A percentile compares a stretch with the other conserved stretches of the same genome.
Conservation (phyloP, 495 filamentous ascomycete species). For the Glarea lozoyensis region DNA sequence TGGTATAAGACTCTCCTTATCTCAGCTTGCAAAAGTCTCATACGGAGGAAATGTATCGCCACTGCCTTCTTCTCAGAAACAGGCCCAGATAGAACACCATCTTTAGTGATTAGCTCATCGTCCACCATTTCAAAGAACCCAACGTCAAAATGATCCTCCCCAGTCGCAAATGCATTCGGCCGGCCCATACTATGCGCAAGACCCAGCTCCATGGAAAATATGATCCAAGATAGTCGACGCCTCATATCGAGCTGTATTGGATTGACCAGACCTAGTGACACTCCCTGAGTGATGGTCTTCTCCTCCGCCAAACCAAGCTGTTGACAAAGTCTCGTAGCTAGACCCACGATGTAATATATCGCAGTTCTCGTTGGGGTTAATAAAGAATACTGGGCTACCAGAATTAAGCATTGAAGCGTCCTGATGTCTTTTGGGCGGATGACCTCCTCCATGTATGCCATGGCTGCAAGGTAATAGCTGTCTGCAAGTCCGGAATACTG, state of each 20-base stretch:
- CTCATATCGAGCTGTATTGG: conserved; percentile 78
- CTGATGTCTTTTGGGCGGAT: conserved; percentile 73
- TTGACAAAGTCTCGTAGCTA: conserved; percentile 77
- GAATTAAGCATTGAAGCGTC: conserved; percentile 79
- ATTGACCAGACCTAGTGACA: conserved; percentile 39
- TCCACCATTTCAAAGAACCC: conserved; percentile 69
- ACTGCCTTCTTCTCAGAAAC: conserved; percentile 71
- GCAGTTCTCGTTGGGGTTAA: conserved; percentile 84
- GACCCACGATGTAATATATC: conserved; percentile 81
- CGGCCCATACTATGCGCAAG: conserved; percentile 79
- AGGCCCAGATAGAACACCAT: conserved; percentile 62
- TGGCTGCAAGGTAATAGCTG: conserved; percentile 81
- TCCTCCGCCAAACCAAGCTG: conserved; percentile 79
- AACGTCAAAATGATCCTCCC: conserved; percentile 71
- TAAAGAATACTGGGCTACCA: conserved; percentile 88
- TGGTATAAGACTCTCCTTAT: conserved; percentile 77
- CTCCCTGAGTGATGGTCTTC: conserved; percentile 60
- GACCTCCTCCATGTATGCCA: conserved; percentile 69
- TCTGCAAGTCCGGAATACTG: conserved; percentile 81
- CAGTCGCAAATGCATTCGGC: conserved; percentile 71
- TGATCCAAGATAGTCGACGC: conserved; percentile 76
- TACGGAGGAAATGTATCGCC: conserved; percentile 85
- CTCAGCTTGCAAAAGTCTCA: conserved; percentile 82
- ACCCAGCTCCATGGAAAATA: conserved; percentile 77
- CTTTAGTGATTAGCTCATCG: conserved; percentile 70